A percentile compares a stretch with the other conserved stretches of the same genome.
Conservation (phyloP, 352 stramenopile genomes). For the Poterioochromonas sp. region DNA sequence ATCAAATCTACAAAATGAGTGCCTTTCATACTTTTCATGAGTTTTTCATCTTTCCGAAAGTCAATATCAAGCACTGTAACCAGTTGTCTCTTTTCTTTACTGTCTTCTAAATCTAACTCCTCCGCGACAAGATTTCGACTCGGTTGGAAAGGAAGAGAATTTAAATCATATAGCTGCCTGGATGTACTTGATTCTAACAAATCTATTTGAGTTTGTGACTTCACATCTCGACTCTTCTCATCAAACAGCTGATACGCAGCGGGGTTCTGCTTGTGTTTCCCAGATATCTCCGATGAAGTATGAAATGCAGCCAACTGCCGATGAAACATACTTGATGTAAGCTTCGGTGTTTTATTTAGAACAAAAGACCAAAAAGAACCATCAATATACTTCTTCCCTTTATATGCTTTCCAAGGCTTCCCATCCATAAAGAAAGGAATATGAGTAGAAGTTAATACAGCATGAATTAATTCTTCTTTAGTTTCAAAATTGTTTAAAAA, state of each 20-base stretch:
- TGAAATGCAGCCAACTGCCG: too few relatives aligned
- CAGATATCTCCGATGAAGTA: too few relatives aligned
- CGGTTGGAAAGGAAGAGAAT: too few relatives aligned
- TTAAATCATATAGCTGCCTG: too few relatives aligned
- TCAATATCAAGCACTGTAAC: neutral
- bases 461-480: constrained; percentile 43
- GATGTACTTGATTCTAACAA: too few relatives aligned
- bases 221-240: too few relatives aligned
- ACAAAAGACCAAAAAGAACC: constrained; percentile 29
- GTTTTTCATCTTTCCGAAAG: neutral
- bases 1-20: neutral
- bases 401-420: neutral
- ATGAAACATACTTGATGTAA: too few relatives aligned
- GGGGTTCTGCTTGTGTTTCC: neutral
- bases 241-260: neutral
- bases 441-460: constrained; percentile 46
- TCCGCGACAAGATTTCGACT: too few relatives aligned
- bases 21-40: neutral
- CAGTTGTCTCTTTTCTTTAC: too few relatives aligned
- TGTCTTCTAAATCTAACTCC: too few relatives aligned
- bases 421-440: constrained; percentile 47
- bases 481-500: constrained; percentile 41
- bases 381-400: constrained; percentile 31
- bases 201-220: too few relatives aligned
- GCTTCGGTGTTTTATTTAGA: neutral